Evolutionary conservation across 768 basidiomycete species (phyloP).

Genomic region (Leucosporidium creatinivorum): DNA sequence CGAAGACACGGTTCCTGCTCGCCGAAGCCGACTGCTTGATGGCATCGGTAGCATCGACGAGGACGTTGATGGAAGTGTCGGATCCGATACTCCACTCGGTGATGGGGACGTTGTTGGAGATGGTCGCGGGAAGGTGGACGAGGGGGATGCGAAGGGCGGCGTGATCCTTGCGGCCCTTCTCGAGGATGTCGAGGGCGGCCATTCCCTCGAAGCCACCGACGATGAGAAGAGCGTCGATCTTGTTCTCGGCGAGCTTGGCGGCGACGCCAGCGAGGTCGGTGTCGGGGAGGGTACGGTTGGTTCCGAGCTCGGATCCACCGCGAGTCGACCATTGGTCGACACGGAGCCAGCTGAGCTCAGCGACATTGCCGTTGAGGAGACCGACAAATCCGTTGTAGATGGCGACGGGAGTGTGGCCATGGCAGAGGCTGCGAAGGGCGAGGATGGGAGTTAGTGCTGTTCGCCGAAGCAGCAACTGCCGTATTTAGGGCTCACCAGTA

Average conservation of each 20-base stretch:
- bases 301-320: slow-evolving; percentile 95
- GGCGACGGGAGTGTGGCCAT: slow-evolving; percentile 86
- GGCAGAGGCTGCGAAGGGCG: slow-evolving; percentile 41
- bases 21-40: slow-evolving; percentile 98
- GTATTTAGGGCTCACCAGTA: slow-evolving; percentile 61
- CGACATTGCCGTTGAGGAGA: slow-evolving; percentile 77
- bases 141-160: slow-evolving; percentile 89
- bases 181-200: slow-evolving; percentile 65
- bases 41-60: slow-evolving; percentile 94
- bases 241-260: slow-evolving; percentile 78
- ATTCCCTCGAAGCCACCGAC: slow-evolving; percentile 98
- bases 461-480: too few relatives aligned
- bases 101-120: slow-evolving; percentile 96
- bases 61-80: slow-evolving; percentile 94
- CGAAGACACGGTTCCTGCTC: slow-evolving; percentile 89
- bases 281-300: slow-evolving; percentile 81
- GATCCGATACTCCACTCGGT: slow-evolving; percentile 93
- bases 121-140: slow-evolving; percentile 80
- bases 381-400: slow-evolving; percentile 96
- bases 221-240: slow-evolving; percentile 69
- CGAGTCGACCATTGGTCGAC: slow-evolving; percentile 95
- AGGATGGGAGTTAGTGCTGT: too few relatives aligned
- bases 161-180: slow-evolving; percentile 71
- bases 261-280: slow-evolving; percentile 82
- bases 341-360: slow-evolving; percentile 78